Base-by-base conservation (phyloP, 192 early-diverging fungal species). In the Thamnidium elegans region DNA sequence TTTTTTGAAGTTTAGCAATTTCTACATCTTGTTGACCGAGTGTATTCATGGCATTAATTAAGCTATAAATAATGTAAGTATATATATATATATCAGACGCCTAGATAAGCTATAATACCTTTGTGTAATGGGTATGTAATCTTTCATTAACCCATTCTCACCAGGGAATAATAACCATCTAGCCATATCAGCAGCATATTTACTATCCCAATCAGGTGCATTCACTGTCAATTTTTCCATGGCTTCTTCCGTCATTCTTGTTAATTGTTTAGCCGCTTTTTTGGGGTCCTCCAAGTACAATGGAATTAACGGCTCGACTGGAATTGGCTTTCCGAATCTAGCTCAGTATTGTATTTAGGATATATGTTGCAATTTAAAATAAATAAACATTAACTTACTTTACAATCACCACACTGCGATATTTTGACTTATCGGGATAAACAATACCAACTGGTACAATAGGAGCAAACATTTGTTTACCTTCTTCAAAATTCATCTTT, bases 401-500 rank as follows among this genome's bases (percentile, higher is more conserved):
- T 4, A 67, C 68, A 69, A 83, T 76, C 4, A 71, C 69, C 10
- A 39, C 50, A 63, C 76, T 78, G 13, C 81, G 67, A 54, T 80
- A 83, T 39, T 77, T 78, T 50, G 73, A 72, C 36, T 83, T 83
- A 58, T 83, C 74, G 1, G 66, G 65, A 67, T 83, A 83, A 1
- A 75, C 72, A 44, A 83, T 74, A 17, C 77, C 81, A 4, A 72
- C 72, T 34, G 81, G 81, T 19, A 79, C 45, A 42, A 83, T 65
- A 10, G 45, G 36, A 8, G 68, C 67, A 36, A 43, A 60, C 32
- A 58, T 45, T 21, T 68, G 61, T n/a, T 59, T 23, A 26, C 23
- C 45, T 45, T 70, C 60, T 11, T 69, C 73, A 14, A 55, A n/a
- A 5, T 78, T n/a, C 1, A 60, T 47, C 15, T 65, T 63, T 20